Evolutionary conservation across 73 alveolate genomes (phyloP).

Genomic region (Stentor coeruleus): DNA sequence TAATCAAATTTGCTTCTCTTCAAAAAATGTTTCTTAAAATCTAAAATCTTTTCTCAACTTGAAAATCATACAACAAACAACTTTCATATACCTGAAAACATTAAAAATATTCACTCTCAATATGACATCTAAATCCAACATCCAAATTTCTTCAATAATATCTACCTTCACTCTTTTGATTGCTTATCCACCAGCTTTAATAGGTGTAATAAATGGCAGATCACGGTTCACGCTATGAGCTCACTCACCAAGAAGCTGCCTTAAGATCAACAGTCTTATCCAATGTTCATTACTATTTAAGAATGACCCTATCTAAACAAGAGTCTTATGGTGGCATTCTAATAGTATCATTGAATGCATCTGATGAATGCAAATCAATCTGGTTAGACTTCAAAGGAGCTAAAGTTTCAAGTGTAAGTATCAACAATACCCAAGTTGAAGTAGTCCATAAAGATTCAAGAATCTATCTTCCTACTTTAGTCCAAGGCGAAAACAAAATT

Average conservation of each 20-base stretch:
- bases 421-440: neutral
- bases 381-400: constrained; percentile 27
- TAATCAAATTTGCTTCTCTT: too few species aligned
- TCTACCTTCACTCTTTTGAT: too few species aligned
- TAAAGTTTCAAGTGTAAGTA: neutral
- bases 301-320: neutral
- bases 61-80: too few species aligned
- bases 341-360: neutral
- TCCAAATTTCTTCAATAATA: too few species aligned
- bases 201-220: constrained; percentile 13
- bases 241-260: constrained; percentile 23
- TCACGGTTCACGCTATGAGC: constrained; percentile 1
- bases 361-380: neutral
- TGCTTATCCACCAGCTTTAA: too few species aligned
- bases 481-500: constrained; percentile 30
- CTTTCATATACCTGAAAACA: too few species aligned
- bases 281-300: neutral
- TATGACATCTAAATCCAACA: too few species aligned
- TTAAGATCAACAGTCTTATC: neutral
- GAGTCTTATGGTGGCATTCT: constrained; percentile 13
- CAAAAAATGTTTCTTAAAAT: too few species aligned
- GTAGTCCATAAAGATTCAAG: constrained; percentile 21
- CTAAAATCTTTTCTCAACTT: too few species aligned
- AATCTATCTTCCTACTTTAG: constrained; percentile 25
- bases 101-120: too few species aligned